Conservation (phyloP, 306 rosid species). For the Astragalus glycyphyllos region DNA sequence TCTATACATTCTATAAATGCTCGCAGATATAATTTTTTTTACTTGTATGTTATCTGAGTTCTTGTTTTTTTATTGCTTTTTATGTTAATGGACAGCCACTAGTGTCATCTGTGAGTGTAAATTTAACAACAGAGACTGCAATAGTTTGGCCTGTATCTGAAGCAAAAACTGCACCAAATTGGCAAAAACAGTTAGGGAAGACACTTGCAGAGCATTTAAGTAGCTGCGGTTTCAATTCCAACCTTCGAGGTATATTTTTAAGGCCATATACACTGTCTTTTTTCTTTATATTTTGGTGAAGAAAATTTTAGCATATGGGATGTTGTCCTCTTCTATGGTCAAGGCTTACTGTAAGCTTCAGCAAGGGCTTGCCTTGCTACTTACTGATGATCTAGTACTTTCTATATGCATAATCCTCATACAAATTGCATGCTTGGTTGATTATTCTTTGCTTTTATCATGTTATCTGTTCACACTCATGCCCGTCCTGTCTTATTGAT, state of each 20-base stretch:
- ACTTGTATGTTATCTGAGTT: slow-evolving; percentile 34
- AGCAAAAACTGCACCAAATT: slow-evolving; percentile 70
- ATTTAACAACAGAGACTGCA: slow-evolving; percentile 94
- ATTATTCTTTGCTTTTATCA: slow-evolving; percentile 30
- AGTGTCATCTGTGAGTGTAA: slow-evolving; percentile 91
- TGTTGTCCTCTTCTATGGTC: not conserved
- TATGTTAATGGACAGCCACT: slow-evolving; percentile 66
- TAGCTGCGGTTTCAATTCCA: slow-evolving; percentile 81
- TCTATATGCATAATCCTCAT: slow-evolving; percentile 24
- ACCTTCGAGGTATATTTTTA: slow-evolving; percentile 73
- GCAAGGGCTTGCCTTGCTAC: slow-evolving; percentile 13
- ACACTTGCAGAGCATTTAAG: slow-evolving; percentile 92
- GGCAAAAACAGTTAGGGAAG: slow-evolving; percentile 88
- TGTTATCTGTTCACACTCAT: slow-evolving; percentile 11
- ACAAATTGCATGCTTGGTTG: slow-evolving; percentile 30
- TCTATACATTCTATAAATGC: slow-evolving; percentile 26
- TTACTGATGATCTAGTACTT: slow-evolving; percentile 5
- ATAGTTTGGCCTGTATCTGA: slow-evolving; percentile 92
- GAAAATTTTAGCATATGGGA: not conserved
- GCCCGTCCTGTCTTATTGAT: slow-evolving; percentile 10
- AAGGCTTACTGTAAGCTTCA: slow-evolving; percentile 13
- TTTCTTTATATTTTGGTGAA: not conserved
- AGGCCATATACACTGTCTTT: slow-evolving; percentile 9
- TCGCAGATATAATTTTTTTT: not conserved
- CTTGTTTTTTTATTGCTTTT: slow-evolving; percentile 24